These are phyloP conservation scores for Solanum clarkiae DNA, from an alignment of 257 asterid genomes.

Conservation along the genomic window DNA sequence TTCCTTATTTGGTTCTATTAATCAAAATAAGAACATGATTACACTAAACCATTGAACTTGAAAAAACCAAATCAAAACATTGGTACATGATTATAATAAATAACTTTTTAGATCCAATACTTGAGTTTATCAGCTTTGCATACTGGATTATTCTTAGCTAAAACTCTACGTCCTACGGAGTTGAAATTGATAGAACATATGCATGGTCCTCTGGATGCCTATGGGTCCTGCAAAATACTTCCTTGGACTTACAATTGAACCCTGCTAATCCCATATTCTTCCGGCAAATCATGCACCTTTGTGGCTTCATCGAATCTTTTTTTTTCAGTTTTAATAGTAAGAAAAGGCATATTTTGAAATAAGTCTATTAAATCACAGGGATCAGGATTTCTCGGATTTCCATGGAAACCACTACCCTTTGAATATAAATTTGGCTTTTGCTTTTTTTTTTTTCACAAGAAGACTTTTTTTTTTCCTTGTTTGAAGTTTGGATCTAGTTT, in stretches of 20 bases:
- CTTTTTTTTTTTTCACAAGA: neutral
- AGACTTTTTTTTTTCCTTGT: neutral
- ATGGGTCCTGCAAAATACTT: conserved; percentile 14
- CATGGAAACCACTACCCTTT: neutral
- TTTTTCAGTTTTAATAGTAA: neutral
- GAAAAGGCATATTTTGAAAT: neutral
- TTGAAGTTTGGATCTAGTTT: no score
- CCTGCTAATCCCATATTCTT: conserved; percentile 13
- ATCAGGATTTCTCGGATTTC: neutral
- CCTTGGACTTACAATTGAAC: conserved; percentile 17
- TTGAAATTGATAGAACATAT: conserved; percentile 19
- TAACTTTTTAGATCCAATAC: conserved; percentile 1
- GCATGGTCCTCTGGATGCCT: conserved; percentile 21
- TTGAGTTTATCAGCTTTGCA: neutral
- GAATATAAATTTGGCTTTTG: neutral
- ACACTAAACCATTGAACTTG: neutral
- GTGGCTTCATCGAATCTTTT: neutral
- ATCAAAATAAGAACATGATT: neutral
- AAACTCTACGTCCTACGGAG: neutral
- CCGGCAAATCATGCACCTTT: conserved; percentile 15
- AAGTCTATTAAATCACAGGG: neutral
- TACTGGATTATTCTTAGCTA: conserved; percentile 16
- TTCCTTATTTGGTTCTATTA: neutral
- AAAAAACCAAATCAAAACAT: neutral
- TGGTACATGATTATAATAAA: neutral